A percentile compares a stretch with the other conserved stretches of the same genome.
Evolutionary conservation across 176 grass and related monocot species (phyloP).

Genomic region (Phragmites australis): DNA sequence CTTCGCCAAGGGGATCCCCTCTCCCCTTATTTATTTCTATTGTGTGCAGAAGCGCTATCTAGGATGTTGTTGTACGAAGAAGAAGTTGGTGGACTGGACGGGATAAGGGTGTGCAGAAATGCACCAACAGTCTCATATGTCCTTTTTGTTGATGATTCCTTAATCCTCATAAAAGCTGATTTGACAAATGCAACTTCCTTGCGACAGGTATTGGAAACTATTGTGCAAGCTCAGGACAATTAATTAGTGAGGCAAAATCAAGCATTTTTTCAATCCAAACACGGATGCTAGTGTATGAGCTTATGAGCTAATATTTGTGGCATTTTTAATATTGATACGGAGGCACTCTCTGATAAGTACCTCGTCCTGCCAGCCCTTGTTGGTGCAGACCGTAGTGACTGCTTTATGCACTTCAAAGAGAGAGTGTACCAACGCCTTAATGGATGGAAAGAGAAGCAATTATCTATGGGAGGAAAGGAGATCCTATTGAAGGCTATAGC

Average conservation of each 20-base stretch:
- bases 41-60: no score
- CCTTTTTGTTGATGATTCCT: no score
- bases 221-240: background rate
- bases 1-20: no score
- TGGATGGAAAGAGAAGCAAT: background rate
- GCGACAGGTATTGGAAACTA: no score
- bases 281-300: background rate
- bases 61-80: no score
- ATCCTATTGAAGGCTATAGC: no score
- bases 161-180: no score
- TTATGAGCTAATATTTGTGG: background rate
- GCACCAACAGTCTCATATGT: no score
- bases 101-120: no score
- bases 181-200: no score
- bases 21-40: no score
- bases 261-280: background rate
- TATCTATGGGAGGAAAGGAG: background rate
- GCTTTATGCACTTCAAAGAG: background rate
- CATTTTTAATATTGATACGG: background rate
- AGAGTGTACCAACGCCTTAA: background rate
- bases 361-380: background rate
- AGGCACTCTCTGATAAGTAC: background rate
- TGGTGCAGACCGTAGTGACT: background rate
- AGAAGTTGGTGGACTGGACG: no score
- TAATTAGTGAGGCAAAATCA: background rate